Base-by-base conservation (phyloP, 2,329 filamentous ascomycete genomes). In the Pseudophaeomoniella oleicola region DNA sequence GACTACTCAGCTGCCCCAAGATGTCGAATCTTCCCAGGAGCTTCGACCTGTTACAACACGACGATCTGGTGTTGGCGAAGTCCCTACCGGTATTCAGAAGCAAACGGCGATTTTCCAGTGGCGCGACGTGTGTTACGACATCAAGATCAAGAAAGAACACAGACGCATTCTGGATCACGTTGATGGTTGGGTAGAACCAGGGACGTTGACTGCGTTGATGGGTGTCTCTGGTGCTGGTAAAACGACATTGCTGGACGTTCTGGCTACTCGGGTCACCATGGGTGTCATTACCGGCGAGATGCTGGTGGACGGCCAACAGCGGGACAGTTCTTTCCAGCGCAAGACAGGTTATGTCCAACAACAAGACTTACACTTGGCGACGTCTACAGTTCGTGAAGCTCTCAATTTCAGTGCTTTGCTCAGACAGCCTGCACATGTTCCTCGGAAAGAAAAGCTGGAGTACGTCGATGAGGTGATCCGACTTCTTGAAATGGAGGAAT, bases 271-370 rank as follows among this genome's bases (percentile, higher is more conserved):
- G 54, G 81, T 81, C 9, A 86, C 82, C 1, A 88, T 90, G 76
- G 87, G 87, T 59, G 79, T 93, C 13, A 83, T 94, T 34, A 76
- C 73, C 4, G 87, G 87, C 37, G 79, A 88, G 47, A 90, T 93
- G 78, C 60, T 85, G n/a, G 78, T 87, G 5, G 80, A 87, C 46
- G 81, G 81, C 2, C 68, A 66, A 27, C 76, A 73, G 17, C 75
- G 82, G 33, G 84, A 92, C 46, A 69, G 69, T 31, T 85, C 81
- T 0, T 94, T 94, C 69, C 86, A 93, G 57, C 80, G 86, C 45
- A 90, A 88, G 62, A 92, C 84, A 0, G 86, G 86, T 34, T 93
- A 93, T 48, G 86, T 87, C 22, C 84, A 93, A 53, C 87, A 94
- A 55, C 85, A 93, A 54, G 87, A 94, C 70, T 69, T 94, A 11